Evolutionary conservation across 345 rosid genomes (phyloP), one percentile per base, ranked within the genome.

Genomic region (Bretschneidera sinensis): DNA sequence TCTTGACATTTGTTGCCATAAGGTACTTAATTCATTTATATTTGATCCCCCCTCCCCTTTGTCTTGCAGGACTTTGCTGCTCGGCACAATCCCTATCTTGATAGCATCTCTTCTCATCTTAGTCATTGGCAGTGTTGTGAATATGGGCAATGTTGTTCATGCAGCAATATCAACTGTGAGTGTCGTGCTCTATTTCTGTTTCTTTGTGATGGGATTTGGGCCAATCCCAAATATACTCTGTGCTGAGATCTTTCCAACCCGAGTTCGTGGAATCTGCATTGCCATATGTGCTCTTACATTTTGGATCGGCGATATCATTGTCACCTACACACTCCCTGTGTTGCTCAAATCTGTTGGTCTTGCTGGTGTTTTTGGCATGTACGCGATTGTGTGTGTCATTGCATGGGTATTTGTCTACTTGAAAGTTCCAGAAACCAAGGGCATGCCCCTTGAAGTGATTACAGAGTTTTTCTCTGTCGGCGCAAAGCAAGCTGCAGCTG

Each of bases 371-470:
- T 91, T 94, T 24, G 96, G 99, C 31, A 35, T 83, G 73, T 94
- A 86, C 21, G 85, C 92, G 0, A 48, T 83, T 1, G 88, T 86
- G 1, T 94, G 97, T 72, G 35, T 85, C 59, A 55, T 94, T 51
- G 71, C 97, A 0, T 80, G 83, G 81, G 82, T 63, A 21, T 94
- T 90, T 48, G 86, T 94, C 55, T 94, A 66, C 85, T 45, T 81
- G 56, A 83, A 86, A 77, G 89, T 88, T 21, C 97, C 99, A 0
- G 97, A 94, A 78, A 94, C 97, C 55, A 91, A 91, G 62, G 97
- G 96, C 52, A 94, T 94, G 97, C 99, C 97, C 13, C 95, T 94
- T 51, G 99, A 94, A 80, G 97, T 94, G 61, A 88, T 94, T 23
- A 72, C 90, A 0, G 97, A 91, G 79, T 88, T 94, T 85, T 88